A percentile compares a stretch with the other conserved stretches of the same genome.
Evolutionary conservation across 2,329 filamentous ascomycete species (phyloP).

Genomic region (Cordyceps militaris): DNA sequence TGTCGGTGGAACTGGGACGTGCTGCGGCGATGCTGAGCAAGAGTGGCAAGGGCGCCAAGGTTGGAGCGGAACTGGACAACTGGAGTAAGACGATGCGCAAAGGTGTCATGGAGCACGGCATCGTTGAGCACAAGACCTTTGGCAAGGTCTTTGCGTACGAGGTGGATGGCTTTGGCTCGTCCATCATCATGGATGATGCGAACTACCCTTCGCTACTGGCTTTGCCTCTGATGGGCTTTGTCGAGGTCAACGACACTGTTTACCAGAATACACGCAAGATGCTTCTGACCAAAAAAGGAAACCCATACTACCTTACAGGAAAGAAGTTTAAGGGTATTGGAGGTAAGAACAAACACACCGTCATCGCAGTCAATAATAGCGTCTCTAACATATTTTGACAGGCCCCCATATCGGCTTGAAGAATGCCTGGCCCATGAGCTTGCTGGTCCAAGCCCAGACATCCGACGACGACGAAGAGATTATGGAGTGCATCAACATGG

Average conservation of each 20-base stretch:
- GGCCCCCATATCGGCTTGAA: slow-evolving; percentile 69
- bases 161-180: slow-evolving; percentile 78
- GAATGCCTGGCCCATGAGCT: slow-evolving; percentile 95
- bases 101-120: slow-evolving; percentile 78
- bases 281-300: slow-evolving; percentile 66
- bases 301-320: slow-evolving; percentile 83
- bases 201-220: slow-evolving; percentile 78
- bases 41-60: slow-evolving; percentile 46
- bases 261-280: slow-evolving; percentile 81
- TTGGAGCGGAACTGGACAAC: slow-evolving; percentile 49
- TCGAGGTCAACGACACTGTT: slow-evolving; percentile 54
- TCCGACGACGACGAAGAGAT: slow-evolving; percentile 81
- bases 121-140: slow-evolving; percentile 67
- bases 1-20: slow-evolving; percentile 78
- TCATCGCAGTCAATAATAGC: neutral
- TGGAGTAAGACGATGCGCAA: slow-evolving; percentile 59
- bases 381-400: slow-evolving; percentile 11
- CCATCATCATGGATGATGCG: slow-evolving; percentile 82
- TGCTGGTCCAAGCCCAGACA: slow-evolving; percentile 87
- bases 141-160: slow-evolving; percentile 81
- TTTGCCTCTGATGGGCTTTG: slow-evolving; percentile 71
- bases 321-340: slow-evolving; percentile 79
- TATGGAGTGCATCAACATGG: slow-evolving; percentile 59
- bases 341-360: slow-evolving; percentile 42
- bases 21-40: slow-evolving; percentile 62